phyloP scores from a whole-genome alignment of 2,329 filamentous ascomycete species.

The Venturia nashicola region DNA sequence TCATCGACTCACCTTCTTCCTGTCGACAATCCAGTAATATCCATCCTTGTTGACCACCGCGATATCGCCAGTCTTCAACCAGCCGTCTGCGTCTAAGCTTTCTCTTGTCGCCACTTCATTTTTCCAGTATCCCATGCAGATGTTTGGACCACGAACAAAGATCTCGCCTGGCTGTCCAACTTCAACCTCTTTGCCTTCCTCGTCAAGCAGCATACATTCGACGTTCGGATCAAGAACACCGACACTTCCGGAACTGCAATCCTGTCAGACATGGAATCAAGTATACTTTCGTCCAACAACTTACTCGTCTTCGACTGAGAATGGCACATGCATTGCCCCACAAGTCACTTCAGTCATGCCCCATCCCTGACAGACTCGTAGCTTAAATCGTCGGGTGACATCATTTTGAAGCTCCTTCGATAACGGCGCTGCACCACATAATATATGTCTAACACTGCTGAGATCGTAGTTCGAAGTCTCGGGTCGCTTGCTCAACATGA shows the following conservation, averaged over 20 bases:
- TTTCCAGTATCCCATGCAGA: constrained; percentile 29
- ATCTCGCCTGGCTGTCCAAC: constrained; percentile 27
- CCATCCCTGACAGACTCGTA: constrained; percentile 28
- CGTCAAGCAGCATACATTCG: constrained; percentile 29
- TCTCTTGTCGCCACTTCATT: constrained; percentile 28
- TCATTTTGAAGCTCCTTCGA: constrained; percentile 30
- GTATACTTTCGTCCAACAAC: not conserved
- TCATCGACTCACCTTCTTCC: constrained; percentile 20
- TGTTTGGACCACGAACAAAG: constrained; percentile 26
- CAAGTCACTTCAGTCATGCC: constrained; percentile 32
- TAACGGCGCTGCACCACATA: constrained; percentile 31
- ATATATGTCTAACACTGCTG: constrained; percentile 25
- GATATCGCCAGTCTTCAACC: constrained; percentile 25
- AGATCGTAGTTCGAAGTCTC: constrained; percentile 29
- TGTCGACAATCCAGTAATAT: constrained; percentile 25
- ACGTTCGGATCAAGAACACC: constrained; percentile 28
- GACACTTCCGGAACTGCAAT: constrained; percentile 24
- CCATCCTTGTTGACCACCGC: constrained; percentile 20
- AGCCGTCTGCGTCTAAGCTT: constrained; percentile 24
- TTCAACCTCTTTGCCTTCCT: constrained; percentile 28
- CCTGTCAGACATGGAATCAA: not conserved
- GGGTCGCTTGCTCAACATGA: constrained; percentile 31
- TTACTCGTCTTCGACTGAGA: constrained; percentile 22
- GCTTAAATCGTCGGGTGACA: constrained; percentile 21
- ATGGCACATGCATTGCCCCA: constrained; percentile 25